Percentiles rank a stretch among this genome's conserved stretches.
phyloP scores from a whole-genome alignment of 805 yeast species.

The Ogataea pignaliae region DNA sequence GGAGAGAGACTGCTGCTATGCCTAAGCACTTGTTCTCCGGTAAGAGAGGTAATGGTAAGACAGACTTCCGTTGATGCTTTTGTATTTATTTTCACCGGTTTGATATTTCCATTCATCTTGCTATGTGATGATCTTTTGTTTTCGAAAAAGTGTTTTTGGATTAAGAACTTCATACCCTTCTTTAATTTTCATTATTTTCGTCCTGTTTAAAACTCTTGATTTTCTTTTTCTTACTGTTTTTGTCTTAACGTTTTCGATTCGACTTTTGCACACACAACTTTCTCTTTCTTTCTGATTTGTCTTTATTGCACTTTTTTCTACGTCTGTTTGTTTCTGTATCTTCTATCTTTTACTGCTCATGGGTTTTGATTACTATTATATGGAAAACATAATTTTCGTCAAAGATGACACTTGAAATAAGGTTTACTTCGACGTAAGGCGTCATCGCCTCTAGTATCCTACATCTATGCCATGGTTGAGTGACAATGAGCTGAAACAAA shows the following conservation, averaged over 20 bases:
- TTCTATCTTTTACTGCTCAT: too few species aligned
- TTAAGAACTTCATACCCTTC: background rate
- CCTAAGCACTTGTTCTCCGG: conserved; percentile 96
- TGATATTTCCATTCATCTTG: background rate
- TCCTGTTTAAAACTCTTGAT: background rate
- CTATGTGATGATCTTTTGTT: too few species aligned
- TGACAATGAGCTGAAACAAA: too few species aligned
- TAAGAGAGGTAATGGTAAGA: conserved; percentile 93
- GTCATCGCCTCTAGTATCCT: too few species aligned
- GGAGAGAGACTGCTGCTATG: conserved; percentile 77
- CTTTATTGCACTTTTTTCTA: background rate
- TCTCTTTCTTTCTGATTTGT: background rate
- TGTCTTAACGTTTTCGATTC: background rate
- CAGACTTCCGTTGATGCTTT: conserved; percentile 68
- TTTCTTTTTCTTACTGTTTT: conserved; percentile 2
- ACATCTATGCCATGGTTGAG: too few species aligned
- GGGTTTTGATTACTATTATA: too few species aligned
- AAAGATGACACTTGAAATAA: too few species aligned
- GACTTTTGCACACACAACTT: background rate
- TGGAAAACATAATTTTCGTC: too few species aligned
- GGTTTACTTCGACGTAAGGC: too few species aligned
- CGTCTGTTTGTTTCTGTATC: background rate
- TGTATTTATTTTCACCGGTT: background rate
- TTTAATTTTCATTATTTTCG: background rate
- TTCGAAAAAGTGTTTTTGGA: background rate